Percentiles rank a stretch among this genome's conserved stretches.
Evolutionary conservation across 2,329 filamentous ascomycete species (phyloP).

Genomic region (Arthroderma uncinatum): DNA sequence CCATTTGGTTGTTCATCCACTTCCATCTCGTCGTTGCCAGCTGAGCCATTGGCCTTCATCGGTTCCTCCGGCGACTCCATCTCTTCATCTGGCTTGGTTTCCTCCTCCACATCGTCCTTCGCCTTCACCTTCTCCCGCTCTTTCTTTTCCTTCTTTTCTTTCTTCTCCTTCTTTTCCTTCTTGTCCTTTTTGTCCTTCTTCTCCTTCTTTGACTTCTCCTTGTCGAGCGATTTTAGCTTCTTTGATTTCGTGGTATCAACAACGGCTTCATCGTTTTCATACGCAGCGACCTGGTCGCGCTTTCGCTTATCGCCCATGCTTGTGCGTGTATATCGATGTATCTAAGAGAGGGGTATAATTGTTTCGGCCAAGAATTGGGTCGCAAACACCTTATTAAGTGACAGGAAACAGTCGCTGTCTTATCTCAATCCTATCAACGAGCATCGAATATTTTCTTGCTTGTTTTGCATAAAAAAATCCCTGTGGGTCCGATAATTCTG

Average conservation of each 20-base stretch:
- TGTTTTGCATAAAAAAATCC: background rate
- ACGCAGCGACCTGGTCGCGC: slow-evolving; percentile 9
- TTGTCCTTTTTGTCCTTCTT: slow-evolving; percentile 18
- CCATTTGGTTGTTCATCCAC: background rate
- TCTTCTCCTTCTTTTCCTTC: slow-evolving; percentile 11
- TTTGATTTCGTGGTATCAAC: slow-evolving; percentile 10
- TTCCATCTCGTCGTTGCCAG: background rate
- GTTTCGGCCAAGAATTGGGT: background rate
- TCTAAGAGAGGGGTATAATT: background rate
- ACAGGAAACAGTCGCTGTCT: background rate
- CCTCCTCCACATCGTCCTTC: slow-evolving; percentile 13
- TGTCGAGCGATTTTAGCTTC: slow-evolving; percentile 12
- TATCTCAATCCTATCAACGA: background rate
- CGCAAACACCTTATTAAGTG: background rate
- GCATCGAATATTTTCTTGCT: background rate
- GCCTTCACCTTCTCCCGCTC: slow-evolving; percentile 12
- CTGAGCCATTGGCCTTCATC: background rate
- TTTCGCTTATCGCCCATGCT: slow-evolving; percentile 18
- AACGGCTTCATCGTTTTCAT: slow-evolving; percentile 11
- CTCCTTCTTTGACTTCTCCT: slow-evolving; percentile 10
- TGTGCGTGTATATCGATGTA: background rate
- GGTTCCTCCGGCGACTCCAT: background rate
- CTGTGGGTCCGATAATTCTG: slow-evolving; percentile 2
- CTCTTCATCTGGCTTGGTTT: slow-evolving; percentile 12
- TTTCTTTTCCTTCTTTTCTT: slow-evolving; percentile 18